These are phyloP conservation scores for Solanum pimpinellifolium DNA, from an alignment of 257 asterid genomes.

Conservation along the genomic window DNA sequence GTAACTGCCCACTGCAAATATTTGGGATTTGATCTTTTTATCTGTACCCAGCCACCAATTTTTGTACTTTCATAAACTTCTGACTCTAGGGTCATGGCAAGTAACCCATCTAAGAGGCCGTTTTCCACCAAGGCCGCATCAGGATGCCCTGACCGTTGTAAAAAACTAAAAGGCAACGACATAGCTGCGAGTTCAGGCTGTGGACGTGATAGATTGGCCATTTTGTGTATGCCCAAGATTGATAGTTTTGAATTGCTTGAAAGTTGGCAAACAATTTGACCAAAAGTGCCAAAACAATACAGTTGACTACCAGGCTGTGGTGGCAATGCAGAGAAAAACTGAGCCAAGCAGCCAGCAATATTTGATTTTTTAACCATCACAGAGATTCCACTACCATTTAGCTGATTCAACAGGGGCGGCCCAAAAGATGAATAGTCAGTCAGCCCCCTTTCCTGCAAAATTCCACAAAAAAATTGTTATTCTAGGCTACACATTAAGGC, in stretches of 20 bases:
- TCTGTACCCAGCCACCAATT: slow-evolving; percentile 79
- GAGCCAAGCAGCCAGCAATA: slow-evolving; percentile 59
- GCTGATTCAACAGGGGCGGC: slow-evolving; percentile 65
- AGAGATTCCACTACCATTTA: slow-evolving; percentile 58
- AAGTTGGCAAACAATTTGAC: slow-evolving; percentile 56
- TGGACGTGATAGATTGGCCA: slow-evolving; percentile 26
- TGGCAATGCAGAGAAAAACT: slow-evolving; percentile 34
- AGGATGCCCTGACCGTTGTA: slow-evolving; percentile 15
- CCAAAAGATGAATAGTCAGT: slow-evolving; percentile 61
- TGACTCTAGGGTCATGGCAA: slow-evolving; percentile 52
- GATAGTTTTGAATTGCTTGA: slow-evolving; percentile 60
- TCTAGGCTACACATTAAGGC: not conserved
- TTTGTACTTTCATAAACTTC: slow-evolving; percentile 46
- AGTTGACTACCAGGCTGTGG: slow-evolving; percentile 13
- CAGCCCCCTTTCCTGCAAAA: slow-evolving; percentile 47
- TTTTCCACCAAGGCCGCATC: slow-evolving; percentile 31
- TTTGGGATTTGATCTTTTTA: slow-evolving; percentile 30
- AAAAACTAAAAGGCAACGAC: slow-evolving; percentile 37
- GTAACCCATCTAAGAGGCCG: slow-evolving; percentile 30
- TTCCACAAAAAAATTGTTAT: not conserved
- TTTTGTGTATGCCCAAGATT: slow-evolving; percentile 50
- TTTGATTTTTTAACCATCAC: slow-evolving; percentile 43
- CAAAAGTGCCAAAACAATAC: slow-evolving; percentile 54
- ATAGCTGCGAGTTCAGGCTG: slow-evolving; percentile 42
- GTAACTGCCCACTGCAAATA: slow-evolving; percentile 52